These are phyloP conservation scores for Polychaeton citri DNA, from an alignment of 2,329 filamentous ascomycete genomes.

Conservation along the genomic window DNA sequence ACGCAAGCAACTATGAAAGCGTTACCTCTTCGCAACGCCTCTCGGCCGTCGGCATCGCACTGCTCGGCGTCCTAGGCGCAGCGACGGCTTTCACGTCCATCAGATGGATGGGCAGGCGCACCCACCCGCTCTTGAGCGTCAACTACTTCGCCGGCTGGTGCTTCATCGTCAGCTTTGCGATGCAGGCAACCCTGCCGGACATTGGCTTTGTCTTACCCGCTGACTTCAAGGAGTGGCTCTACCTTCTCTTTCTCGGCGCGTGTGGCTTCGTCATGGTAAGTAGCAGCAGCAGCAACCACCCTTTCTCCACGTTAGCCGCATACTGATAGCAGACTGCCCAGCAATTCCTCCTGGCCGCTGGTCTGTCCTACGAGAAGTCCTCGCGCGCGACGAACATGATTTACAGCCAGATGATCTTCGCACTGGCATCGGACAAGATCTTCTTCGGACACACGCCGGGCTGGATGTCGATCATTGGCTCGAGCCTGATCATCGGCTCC, in stretches of 20 bases:
- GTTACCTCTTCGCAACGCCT: slow-evolving; percentile 53
- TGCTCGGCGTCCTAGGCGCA: slow-evolving; percentile 65
- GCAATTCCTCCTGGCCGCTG: slow-evolving; percentile 73
- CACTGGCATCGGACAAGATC: slow-evolving; percentile 49
- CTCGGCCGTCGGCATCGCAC: slow-evolving; percentile 54
- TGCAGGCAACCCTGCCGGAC: slow-evolving; percentile 43
- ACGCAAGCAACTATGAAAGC: slow-evolving; percentile 25
- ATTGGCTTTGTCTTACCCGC: slow-evolving; percentile 45
- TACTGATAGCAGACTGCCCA: slow-evolving; percentile 9
- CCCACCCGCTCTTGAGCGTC: slow-evolving; percentile 71
- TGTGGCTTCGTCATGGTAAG: slow-evolving; percentile 62
- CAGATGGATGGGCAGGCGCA: slow-evolving; percentile 64
- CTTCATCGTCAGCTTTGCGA: slow-evolving; percentile 50
- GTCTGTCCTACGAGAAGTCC: slow-evolving; percentile 57
- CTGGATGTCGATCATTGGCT: slow-evolving; percentile 45
- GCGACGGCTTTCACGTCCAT: slow-evolving; percentile 63
- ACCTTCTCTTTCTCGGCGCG: slow-evolving; percentile 54
- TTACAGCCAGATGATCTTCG: slow-evolving; percentile 59
- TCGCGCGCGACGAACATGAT: slow-evolving; percentile 51
- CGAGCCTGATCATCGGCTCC: slow-evolving; percentile 49
- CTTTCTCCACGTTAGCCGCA: background rate
- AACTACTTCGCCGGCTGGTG: slow-evolving; percentile 70
- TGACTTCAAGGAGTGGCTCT: slow-evolving; percentile 46
- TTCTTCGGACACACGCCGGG: slow-evolving; percentile 49
- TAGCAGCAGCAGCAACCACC: slow-evolving; percentile 1